These are phyloP conservation scores for Citrus trifoliata DNA, from an alignment of 345 rosid genomes.

Conservation along the genomic window DNA sequence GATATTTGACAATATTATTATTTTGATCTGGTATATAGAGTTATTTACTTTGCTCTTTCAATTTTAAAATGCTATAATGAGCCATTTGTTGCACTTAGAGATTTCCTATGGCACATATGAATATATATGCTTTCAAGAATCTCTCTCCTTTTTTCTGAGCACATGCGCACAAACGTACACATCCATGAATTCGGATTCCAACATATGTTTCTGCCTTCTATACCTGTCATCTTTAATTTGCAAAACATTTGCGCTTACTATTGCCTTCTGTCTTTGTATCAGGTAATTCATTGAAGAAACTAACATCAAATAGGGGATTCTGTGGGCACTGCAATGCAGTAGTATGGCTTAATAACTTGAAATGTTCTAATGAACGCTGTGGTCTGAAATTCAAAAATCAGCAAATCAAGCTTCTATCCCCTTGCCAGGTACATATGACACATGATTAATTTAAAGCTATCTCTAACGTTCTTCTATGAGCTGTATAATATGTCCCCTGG, in stretches of 20 bases:
- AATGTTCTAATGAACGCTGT: conserved; percentile 33
- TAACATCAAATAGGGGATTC: conserved; percentile 56
- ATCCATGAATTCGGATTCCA: neutral
- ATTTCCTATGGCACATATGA: neutral
- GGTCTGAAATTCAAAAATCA: conserved; percentile 3
- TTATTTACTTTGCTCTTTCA: neutral
- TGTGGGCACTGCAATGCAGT: conserved; percentile 48
- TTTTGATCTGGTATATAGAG: neutral
- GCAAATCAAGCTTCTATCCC: conserved; percentile 34
- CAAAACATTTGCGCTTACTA: neutral
- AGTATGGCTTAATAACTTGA: conserved; percentile 52
- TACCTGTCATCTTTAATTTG: neutral
- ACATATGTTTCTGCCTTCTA: neutral
- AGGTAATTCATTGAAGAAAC: conserved; percentile 37
- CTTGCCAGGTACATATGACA: conserved; percentile 37
- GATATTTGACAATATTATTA: neutral
- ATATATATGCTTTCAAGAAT: neutral
- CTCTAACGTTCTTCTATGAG: neutral
- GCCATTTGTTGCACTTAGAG: neutral
- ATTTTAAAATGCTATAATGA: neutral
- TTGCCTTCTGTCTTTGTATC: conserved; percentile 15
- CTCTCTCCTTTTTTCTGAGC: neutral
- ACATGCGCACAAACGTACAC: neutral
- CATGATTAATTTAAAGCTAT: neutral
- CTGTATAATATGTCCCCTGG: neutral